Evolutionary conservation across 345 rosid genomes (phyloP), one percentile per base, ranked within the genome.

Genomic region (Microcos paniculata): DNA sequence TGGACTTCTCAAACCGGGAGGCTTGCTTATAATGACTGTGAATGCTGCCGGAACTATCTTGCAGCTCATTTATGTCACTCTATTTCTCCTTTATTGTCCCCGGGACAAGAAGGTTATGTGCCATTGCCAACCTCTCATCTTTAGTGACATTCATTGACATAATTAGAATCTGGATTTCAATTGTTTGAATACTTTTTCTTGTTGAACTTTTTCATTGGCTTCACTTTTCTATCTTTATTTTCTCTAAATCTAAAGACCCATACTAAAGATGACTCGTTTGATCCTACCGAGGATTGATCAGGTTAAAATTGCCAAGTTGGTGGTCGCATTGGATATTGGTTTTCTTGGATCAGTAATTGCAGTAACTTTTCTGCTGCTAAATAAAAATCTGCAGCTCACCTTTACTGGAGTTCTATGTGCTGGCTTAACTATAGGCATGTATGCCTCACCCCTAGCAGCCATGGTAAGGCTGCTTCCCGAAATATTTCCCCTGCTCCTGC

Each of bases 1-100:
- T 64, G 92, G 92, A 57, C 57, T 89, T 30, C 74, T 89, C 8
- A 85, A 85, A 71, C 88, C 90, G 0, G 86, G 76, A 1, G 89
- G 89, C 18, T 74, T 87, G 14, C 88, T 89, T n/a, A 70, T 87
- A 7, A 28, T 78, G 8, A 87, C 90, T 0, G 87, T 87, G 18
- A 89, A 87, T 43, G 86, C 84, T 0, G 82, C 86, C 0, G 92
- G 90, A 8, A 78, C 81, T 4, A 35, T 75, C 49, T 57, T 85
- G 51, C 93, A 89, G 45, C 57, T 77, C 62, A 61, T 78, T 70
- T 89, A 89, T 52, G 87, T 87, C 72, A 48, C 71, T 49, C 78
- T 85, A 24, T 89, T 81, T 52, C 76, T 87, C 82, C 51, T 81
- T 21, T 89, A 82, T 35, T 80, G 84, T 61, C 86, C 88, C 1